A percentile compares a stretch with the other conserved stretches of the same genome.
Evolutionary conservation across 139 green algal species (phyloP).

Genomic region (Tetraselmis striata): DNA sequence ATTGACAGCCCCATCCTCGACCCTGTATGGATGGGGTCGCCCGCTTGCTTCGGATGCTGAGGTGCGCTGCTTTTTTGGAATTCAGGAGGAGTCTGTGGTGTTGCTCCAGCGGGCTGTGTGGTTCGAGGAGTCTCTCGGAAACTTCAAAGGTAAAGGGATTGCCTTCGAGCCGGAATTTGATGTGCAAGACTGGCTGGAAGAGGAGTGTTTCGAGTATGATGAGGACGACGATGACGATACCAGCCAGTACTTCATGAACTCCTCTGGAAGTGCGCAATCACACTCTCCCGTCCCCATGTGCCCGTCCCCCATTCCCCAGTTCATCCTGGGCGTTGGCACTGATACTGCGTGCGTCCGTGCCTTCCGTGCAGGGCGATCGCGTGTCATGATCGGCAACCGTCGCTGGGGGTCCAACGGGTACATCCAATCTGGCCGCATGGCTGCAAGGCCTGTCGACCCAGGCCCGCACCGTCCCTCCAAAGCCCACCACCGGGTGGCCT

Average conservation of each 20-base stretch:
- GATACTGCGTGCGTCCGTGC: neutral
- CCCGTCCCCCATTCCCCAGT: neutral
- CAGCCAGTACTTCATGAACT: neutral
- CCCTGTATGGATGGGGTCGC: neutral
- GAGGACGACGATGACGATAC: neutral
- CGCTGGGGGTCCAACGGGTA: neutral
- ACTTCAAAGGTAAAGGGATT: neutral
- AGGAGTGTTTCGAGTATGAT: neutral
- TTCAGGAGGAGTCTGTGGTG: neutral
- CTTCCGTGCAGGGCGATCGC: neutral
- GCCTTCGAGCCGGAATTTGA: neutral
- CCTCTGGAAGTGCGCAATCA: neutral
- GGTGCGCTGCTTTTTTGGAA: neutral
- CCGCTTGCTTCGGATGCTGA: neutral
- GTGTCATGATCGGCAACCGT: neutral
- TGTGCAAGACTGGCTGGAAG: neutral
- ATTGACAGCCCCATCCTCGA: neutral
- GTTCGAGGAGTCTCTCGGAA: neutral
- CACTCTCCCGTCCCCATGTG: too few species aligned
- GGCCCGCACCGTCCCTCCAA: neutral
- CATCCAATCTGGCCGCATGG: neutral
- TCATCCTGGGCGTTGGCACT: neutral
- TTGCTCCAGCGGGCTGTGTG: neutral
- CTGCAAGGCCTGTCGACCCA: neutral
- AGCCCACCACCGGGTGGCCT: neutral